A percentile compares a stretch with the other conserved stretches of the same genome.
These are phyloP conservation scores for Rhododendron molle DNA, from an alignment of 148 eudicot species.

Conservation along the genomic window DNA sequence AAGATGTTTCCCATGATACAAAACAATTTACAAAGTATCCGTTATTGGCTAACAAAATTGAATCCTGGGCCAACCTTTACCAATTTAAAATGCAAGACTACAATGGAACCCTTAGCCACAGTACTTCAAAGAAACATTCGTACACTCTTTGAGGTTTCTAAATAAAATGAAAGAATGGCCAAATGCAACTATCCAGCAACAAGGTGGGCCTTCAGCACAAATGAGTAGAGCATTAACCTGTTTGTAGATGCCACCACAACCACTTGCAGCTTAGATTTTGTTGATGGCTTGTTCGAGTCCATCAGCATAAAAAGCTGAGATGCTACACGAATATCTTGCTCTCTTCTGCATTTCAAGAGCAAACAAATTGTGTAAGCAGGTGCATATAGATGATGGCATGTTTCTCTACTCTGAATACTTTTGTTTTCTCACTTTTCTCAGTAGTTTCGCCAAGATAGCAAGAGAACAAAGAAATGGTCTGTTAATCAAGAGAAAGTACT, in stretches of 20 bases:
- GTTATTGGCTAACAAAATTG: neutral
- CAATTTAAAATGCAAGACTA: neutral
- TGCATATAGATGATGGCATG: neutral
- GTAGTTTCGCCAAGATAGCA: neutral
- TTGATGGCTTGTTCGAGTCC: constrained; percentile 63
- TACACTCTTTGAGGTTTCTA: neutral
- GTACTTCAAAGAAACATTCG: neutral
- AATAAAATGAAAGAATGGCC: neutral
- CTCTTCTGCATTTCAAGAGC: constrained; percentile 57
- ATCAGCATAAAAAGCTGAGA: constrained; percentile 82
- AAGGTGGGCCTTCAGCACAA: neutral
- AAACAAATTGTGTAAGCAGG: neutral
- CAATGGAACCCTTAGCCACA: neutral
- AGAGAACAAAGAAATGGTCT: neutral
- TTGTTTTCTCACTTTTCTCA: neutral
- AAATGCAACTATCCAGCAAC: neutral
- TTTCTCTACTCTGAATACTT: neutral
- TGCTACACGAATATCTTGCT: constrained; percentile 73
- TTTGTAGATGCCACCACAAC: constrained; percentile 97
- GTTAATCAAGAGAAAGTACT: neutral
- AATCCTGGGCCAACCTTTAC: neutral
- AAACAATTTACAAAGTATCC: neutral
- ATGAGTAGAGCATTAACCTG: constrained; percentile 40
- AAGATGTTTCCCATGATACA: neutral
- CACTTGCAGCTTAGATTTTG: constrained; percentile 46